phyloP scores from a whole-genome alignment of 306 rosid species.

The Aeschynomene evenia region DNA sequence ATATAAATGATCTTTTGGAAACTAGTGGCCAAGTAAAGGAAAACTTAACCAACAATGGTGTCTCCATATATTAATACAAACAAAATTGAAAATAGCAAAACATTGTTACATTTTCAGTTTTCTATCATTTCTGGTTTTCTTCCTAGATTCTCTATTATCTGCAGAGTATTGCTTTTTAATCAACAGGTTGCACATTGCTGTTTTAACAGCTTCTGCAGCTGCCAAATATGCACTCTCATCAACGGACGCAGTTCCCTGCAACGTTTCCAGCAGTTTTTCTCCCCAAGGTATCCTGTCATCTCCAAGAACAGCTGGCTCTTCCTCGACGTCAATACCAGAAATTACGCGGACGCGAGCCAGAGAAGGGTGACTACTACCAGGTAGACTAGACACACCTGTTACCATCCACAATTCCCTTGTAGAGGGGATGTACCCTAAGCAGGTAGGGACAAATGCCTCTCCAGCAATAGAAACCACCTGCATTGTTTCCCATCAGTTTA shows the following conservation, averaged over 20 bases:
- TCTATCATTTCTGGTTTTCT: slow-evolving; percentile 88
- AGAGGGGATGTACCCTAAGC: slow-evolving; percentile 49
- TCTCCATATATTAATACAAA: slow-evolving; percentile 22
- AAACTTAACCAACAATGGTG: not conserved
- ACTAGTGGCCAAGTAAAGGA: not conserved
- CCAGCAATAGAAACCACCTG: slow-evolving; percentile 71
- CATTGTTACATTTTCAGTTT: slow-evolving; percentile 47
- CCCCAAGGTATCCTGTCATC: slow-evolving; percentile 71
- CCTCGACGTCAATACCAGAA: slow-evolving; percentile 44
- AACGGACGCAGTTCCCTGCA: slow-evolving; percentile 77
- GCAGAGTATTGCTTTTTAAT: slow-evolving; percentile 80
- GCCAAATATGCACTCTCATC: slow-evolving; percentile 58
- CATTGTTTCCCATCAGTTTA: slow-evolving; percentile 7
- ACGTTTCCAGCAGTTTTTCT: slow-evolving; percentile 56
- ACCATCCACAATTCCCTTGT: slow-evolving; percentile 76
- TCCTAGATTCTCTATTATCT: slow-evolving; percentile 72
- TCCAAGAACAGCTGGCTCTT: slow-evolving; percentile 43
- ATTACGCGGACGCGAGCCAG: slow-evolving; percentile 65
- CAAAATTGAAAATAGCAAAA: not conserved
- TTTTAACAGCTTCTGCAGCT: slow-evolving; percentile 84
- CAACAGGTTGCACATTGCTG: slow-evolving; percentile 79
- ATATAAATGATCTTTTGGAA: not conserved
- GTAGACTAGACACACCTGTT: slow-evolving; percentile 72
- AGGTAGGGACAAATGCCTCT: slow-evolving; percentile 78
- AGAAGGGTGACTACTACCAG: slow-evolving; percentile 44